These are phyloP conservation scores for Aspergillus leporis DNA, from an alignment of 495 filamentous ascomycete species.

Conservation along the genomic window DNA sequence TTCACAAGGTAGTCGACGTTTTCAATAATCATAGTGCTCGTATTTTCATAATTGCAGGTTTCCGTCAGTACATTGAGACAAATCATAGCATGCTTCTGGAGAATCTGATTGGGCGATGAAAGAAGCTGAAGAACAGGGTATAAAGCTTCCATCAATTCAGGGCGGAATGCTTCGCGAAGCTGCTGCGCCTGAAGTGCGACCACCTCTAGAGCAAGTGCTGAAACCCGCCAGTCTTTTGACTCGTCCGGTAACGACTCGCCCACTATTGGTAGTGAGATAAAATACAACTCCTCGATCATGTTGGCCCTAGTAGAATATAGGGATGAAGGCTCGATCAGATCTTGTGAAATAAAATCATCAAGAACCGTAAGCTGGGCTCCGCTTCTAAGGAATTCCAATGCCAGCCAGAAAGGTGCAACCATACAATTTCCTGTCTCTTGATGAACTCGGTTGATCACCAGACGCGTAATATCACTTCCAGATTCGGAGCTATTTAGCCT, in stretches of 20 bases:
- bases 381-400: conserved; percentile 66
- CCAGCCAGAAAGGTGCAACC: conserved; percentile 80
- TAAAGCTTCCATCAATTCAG: conserved; percentile 86
- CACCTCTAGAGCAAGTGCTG: conserved; percentile 72
- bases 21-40: conserved; percentile 78
- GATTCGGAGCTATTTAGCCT: conserved; percentile 43
- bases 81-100: conserved; percentile 81
- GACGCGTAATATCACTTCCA: conserved; percentile 48
- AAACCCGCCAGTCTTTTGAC: conserved; percentile 65
- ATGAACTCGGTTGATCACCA: conserved; percentile 60
- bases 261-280: conserved; percentile 68
- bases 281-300: conserved; percentile 78
- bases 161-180: conserved; percentile 68
- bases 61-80: conserved; percentile 77
- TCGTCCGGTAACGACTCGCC: conserved; percentile 48
- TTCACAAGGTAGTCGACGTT: conserved; percentile 98
- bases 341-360: conserved; percentile 63
- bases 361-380: conserved; percentile 48
- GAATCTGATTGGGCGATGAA: conserved; percentile 65
- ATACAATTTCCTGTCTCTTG: conserved; percentile 53
- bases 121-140: conserved; percentile 86
- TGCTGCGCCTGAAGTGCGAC: conserved; percentile 69
- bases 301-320: conserved; percentile 47
- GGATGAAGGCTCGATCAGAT: conserved; percentile 35
- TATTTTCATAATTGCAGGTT: conserved; percentile 71